phyloP scores from a whole-genome alignment of 2,329 filamentous ascomycete genomes.

The Corniculantispora saksenae region DNA sequence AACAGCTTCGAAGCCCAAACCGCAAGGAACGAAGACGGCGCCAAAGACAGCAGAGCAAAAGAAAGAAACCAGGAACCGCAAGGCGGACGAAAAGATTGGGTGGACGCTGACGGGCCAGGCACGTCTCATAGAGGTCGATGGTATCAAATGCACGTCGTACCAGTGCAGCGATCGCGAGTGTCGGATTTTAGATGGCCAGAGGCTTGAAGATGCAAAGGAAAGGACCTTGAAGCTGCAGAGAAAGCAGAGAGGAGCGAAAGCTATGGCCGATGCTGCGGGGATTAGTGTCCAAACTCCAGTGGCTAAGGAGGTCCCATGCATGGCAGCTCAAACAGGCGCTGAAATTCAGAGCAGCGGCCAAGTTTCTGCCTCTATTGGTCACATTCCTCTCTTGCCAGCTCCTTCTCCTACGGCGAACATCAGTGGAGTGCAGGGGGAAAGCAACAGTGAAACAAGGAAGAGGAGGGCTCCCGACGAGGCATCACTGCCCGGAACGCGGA shows the following conservation, averaged over 20 bases:
- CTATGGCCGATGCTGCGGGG: background rate
- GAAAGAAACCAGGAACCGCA: conserved; percentile 8
- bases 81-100: background rate
- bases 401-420: background rate
- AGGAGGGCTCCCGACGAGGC: conserved; percentile 8
- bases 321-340: background rate
- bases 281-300: background rate
- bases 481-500: background rate
- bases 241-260: background rate
- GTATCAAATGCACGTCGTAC: background rate
- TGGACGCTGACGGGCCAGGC: conserved; percentile 10
- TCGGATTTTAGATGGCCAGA: conserved; percentile 5
- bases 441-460: background rate
- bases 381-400: background rate
- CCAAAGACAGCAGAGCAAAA: conserved; percentile 14
- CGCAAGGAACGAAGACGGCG: background rate
- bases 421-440: background rate
- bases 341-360: background rate
- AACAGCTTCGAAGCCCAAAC: background rate
- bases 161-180: conserved; percentile 12
- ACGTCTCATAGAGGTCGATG: background rate
- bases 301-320: background rate
- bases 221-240: background rate
- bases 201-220: conserved; percentile 8
- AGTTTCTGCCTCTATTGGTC: background rate